Evolutionary conservation across 768 basidiomycete genomes (phyloP), one percentile per base, ranked within the genome.

Genomic region (Rhodotorula paludigena): DNA sequence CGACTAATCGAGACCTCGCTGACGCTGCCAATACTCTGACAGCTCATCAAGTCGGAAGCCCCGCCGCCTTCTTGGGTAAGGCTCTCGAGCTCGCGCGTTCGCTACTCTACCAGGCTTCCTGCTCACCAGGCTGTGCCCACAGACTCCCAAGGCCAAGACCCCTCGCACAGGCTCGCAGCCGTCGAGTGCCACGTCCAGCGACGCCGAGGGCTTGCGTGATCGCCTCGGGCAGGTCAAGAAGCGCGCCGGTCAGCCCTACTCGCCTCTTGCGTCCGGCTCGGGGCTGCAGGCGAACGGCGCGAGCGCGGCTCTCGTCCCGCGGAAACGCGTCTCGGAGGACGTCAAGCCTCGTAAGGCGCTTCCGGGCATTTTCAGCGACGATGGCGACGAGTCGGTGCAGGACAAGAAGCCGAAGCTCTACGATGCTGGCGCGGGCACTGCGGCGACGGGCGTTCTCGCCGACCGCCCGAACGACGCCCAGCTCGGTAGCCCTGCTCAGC

Each of bases 371-470:
- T 47, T 42, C 58, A n/a, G 39, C 38, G 66, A 63, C 55, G 60
- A 51, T 44, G 61, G 38, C 35, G 44, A 9, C 28, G 54, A 8
- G n/a, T n/a, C 48, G 48, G n/a, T 58, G n/a, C n/a, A n/a, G 56
- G 68, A 69, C 60, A 61, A 65, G 60, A 69, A 69, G 60, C 63
- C 68, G 38, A 51, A 39, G 23, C 23, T 69, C 30, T 60, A 45
- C 47, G 36, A 4, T 25, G 39, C 21, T 28, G 47, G 12, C 7
- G 44, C 23, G 15, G 44, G 16, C 47, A 14, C 47, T 28, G 47
- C 47, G 11, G n/a, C 25, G 21, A 32, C 39, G 30, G 28, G 49
- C 33, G 63, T 64, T 4, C 44, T 69, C 59, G 59, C 54, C n/a
- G 59, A 69, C 14, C 47, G 48, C 33, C 48, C 36, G 32, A 64